Base-by-base conservation (phyloP, 2,329 filamentous ascomycete genomes). In the Claviceps citrina region DNA sequence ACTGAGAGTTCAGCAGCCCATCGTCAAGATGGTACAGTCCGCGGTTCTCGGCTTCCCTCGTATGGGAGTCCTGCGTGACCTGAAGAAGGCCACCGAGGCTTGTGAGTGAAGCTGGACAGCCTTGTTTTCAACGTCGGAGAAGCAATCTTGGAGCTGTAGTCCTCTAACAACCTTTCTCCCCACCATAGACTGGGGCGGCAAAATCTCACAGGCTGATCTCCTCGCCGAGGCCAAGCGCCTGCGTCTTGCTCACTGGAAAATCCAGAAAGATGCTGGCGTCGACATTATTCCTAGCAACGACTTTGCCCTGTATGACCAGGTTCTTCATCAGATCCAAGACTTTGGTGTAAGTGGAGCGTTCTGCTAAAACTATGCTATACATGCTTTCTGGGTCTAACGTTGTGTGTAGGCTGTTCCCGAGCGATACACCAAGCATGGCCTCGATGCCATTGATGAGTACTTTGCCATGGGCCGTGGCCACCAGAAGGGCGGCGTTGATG, bases 71-170 rank as follows among this genome's bases (percentile, higher is more conserved):
- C 84, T 93, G 70, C 86, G 91, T 79, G 91, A 98, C 76, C 79
- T 98, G 64, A 98, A 98, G 82, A 98, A 98, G 80, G 91, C 91
- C 61, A 98, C 87, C 53, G 91, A 98, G 70, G 85, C 89, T 64
- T 98, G 70, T 73, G 52, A 60, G 69, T 68, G 31, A 19, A 28
- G 19, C 38, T 26, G 36, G 34, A 37, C 35, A 36, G 27, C 41
- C 33, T 38, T 31, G 20, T 7, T 16, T 25, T 4, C 33, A 26
- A 25, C 15, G 9, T 18, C 15, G 15, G 25, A 25, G 13, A 15
- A 25, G 31, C 16, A 15, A 48, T 13, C 16, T 28, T 15, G 7
- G 5, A 12, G 15, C 4, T 10, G 10, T 7, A 19, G 26, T 37
- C 51, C 40, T 46, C 49, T 54, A 39, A 49, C 46, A 62, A 25